Conservation (phyloP, 1,139 yeast species). For the Suhomyces maxii region DNA sequence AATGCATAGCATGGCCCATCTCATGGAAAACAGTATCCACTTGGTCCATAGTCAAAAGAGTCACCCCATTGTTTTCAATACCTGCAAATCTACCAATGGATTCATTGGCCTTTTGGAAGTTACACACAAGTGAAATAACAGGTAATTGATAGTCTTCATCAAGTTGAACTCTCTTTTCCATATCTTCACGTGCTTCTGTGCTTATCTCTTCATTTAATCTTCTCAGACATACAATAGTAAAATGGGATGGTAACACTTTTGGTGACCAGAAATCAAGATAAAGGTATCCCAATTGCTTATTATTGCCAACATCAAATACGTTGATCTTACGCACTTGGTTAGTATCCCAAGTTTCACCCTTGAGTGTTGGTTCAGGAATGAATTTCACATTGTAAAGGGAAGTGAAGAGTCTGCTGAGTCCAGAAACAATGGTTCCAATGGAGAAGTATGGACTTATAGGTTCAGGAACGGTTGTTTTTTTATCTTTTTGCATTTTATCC, state of each 20-base stretch:
- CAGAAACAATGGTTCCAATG: slow-evolving; percentile 83
- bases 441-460: slow-evolving; percentile 58
- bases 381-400: slow-evolving; percentile 75
- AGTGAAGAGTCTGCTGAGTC: slow-evolving; percentile 70
- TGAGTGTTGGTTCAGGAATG: slow-evolving; percentile 59
- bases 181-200: slow-evolving; percentile 26
- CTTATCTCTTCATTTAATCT: slow-evolving; percentile 33
- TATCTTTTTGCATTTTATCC: slow-evolving; percentile 16
- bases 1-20: slow-evolving; percentile 99
- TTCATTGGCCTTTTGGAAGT: slow-evolving; percentile 50
- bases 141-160: slow-evolving; percentile 72
- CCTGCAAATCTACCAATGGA: slow-evolving; percentile 35
- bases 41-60: slow-evolving; percentile 67
- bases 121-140: slow-evolving; percentile 85
- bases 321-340: slow-evolving; percentile 81
- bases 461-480: slow-evolving; percentile 4
- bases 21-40: slow-evolving; percentile 95
- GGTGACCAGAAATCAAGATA: slow-evolving; percentile 50
- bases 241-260: slow-evolving; percentile 79
- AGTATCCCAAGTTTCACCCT: slow-evolving; percentile 85
- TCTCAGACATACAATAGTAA: slow-evolving; percentile 94
- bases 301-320: slow-evolving; percentile 44
- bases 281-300: slow-evolving; percentile 37
- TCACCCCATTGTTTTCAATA: slow-evolving; percentile 27
- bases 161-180: slow-evolving; percentile 51